Percentiles rank a stretch among this genome's conserved stretches.
These are phyloP conservation scores for Cornus kousa DNA, from an alignment of 148 eudicot species.

Conservation along the genomic window DNA sequence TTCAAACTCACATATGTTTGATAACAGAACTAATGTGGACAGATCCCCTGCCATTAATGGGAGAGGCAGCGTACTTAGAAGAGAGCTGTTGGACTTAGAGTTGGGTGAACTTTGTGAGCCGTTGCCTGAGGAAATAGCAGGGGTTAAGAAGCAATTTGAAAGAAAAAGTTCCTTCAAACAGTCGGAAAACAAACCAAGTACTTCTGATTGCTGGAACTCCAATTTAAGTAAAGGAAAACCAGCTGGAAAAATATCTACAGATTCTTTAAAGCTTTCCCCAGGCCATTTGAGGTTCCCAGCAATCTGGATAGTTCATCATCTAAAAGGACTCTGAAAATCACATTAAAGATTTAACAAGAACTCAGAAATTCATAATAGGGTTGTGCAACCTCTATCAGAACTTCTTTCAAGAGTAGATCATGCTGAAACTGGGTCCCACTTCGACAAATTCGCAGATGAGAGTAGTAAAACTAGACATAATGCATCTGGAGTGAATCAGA, in stretches of 20 bases:
- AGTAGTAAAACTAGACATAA: conserved; percentile 35
- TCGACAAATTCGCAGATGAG: conserved; percentile 35
- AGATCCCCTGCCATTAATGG: conserved; percentile 42
- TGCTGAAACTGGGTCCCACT: conserved; percentile 30
- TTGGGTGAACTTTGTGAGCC: conserved; percentile 95
- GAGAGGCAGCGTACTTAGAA: conserved; percentile 41
- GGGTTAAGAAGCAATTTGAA: conserved; percentile 44
- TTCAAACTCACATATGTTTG: conserved; percentile 29
- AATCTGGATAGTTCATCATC: conserved; percentile 32
- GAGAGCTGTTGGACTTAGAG: conserved; percentile 87
- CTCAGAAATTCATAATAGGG: conserved; percentile 31
- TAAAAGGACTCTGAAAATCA: conserved; percentile 41
- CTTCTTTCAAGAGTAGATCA: conserved; percentile 35
- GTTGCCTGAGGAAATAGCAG: conserved; percentile 45
- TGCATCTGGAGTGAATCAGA: conserved; percentile 44
- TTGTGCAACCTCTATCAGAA: conserved; percentile 28
- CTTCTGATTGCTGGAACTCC: conserved; percentile 50
- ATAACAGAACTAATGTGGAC: conserved; percentile 28
- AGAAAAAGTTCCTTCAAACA: conserved; percentile 68
- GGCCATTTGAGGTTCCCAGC: conserved; percentile 28
- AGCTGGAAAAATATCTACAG: conserved; percentile 35
- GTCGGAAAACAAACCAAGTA: conserved; percentile 36
- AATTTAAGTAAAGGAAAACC: conserved; percentile 50
- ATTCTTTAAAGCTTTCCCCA: conserved; percentile 36
- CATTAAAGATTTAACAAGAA: conserved; percentile 41